Evolutionary conservation across 164 flowering plant genomes (phyloP).

Genomic region (Nymphaea thermarum): DNA sequence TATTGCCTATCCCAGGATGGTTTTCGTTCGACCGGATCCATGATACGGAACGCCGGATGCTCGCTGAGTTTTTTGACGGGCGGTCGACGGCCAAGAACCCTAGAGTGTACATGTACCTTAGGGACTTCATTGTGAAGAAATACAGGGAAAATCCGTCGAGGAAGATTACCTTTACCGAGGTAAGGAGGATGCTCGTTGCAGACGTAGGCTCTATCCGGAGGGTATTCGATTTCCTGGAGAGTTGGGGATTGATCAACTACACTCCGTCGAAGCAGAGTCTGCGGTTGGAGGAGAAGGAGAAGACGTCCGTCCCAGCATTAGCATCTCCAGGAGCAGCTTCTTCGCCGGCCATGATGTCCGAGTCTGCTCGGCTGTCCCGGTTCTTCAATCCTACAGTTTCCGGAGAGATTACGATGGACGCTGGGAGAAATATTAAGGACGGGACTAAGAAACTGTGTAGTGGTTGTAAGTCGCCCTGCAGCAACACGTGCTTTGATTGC

Average conservation of each 20-base stretch:
- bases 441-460: constrained; percentile 37
- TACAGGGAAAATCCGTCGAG: constrained; percentile 44
- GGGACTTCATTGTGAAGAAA: constrained; percentile 50
- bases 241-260: constrained; percentile 90
- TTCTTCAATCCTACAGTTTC: not conserved
- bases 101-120: constrained; percentile 49
- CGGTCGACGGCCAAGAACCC: constrained; percentile 56
- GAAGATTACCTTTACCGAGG: constrained; percentile 72
- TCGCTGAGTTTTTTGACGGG: constrained; percentile 79
- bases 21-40: constrained; percentile 55
- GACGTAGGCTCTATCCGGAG: constrained; percentile 86
- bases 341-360: not conserved
- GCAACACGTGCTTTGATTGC: constrained; percentile 73
- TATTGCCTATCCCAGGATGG: constrained; percentile 43
- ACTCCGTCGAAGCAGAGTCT: constrained; percentile 19
- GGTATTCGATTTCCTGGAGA: constrained; percentile 81
- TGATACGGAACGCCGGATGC: constrained; percentile 58
- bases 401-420: not conserved
- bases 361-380: not conserved
- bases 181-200: constrained; percentile 57
- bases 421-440: constrained; percentile 10
- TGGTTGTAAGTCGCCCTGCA: constrained; percentile 66
- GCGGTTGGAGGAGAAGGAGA: constrained; percentile 62
- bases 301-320: not conserved
- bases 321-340: not conserved